A percentile compares a stretch with the other conserved stretches of the same genome.
Evolutionary conservation across 306 rosid genomes (phyloP).

Genomic region (Senna tora): DNA sequence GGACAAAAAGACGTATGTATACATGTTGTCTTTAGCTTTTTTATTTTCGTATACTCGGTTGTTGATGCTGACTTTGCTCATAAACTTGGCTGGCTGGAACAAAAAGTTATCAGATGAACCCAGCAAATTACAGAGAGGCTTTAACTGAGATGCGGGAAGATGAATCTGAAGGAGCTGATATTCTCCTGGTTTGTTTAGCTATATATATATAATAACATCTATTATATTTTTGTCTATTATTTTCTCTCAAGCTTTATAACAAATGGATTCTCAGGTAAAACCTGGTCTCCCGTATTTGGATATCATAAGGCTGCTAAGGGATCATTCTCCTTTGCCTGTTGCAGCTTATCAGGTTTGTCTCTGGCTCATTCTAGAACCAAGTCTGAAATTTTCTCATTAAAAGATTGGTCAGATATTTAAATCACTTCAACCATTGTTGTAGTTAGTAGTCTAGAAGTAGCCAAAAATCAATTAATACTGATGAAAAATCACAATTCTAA

Average conservation of each 20-base stretch:
- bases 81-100: constrained; percentile 45
- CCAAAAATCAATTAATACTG: not conserved
- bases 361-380: constrained; percentile 21
- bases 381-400: constrained; percentile 11
- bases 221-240: constrained; percentile 11
- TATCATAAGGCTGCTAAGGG: constrained; percentile 82
- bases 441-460: constrained; percentile 7
- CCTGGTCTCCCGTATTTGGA: constrained; percentile 97
- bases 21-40: constrained; percentile 11
- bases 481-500: not conserved
- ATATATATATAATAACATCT: not conserved
- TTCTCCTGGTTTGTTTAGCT: constrained; percentile 79
- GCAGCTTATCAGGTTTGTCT: constrained; percentile 93
- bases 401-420: constrained; percentile 26
- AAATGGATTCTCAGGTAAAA: constrained; percentile 68
- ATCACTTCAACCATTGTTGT: not conserved
- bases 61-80: constrained; percentile 41
- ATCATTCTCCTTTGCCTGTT: constrained; percentile 81
- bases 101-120: constrained; percentile 91
- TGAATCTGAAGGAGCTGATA: constrained; percentile 95
- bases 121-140: constrained; percentile 96
- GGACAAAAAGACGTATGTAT: constrained; percentile 85
- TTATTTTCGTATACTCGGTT: not conserved
- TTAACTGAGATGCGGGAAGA: constrained; percentile 81
- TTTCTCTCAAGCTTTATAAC: constrained; percentile 21